phyloP scores from a whole-genome alignment of 2,329 filamentous ascomycete species.

The Fusarium sp. region DNA sequence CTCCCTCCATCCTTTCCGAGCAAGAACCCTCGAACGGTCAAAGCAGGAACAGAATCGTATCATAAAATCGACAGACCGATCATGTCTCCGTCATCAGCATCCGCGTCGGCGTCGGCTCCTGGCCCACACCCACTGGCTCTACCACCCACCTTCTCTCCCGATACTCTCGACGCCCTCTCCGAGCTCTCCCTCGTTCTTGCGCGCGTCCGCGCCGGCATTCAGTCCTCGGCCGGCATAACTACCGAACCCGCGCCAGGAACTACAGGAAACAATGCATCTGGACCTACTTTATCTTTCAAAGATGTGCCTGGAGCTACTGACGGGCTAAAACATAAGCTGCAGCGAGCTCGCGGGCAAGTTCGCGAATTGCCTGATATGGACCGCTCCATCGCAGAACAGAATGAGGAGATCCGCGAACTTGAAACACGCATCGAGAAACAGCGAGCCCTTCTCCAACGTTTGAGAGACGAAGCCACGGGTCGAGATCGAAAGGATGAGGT shows the following conservation, averaged over 20 bases:
- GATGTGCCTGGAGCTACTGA: conserved; percentile 84
- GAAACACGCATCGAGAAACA: conserved; percentile 73
- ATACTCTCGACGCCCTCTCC: conserved; percentile 86
- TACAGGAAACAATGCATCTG: conserved; percentile 49
- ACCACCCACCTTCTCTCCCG: conserved; percentile 77
- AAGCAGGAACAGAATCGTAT: conserved; percentile 10
- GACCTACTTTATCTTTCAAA: conserved; percentile 66
- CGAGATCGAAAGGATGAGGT: conserved; percentile 49
- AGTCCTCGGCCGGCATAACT: conserved; percentile 55
- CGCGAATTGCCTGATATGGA: conserved; percentile 76
- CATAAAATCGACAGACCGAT: conserved; percentile 25
- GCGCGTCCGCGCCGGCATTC: conserved; percentile 70
- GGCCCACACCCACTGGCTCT: conserved; percentile 60
- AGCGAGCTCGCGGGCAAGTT: conserved; percentile 77
- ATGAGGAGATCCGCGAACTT: conserved; percentile 74
- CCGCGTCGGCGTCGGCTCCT: conserved; percentile 29
- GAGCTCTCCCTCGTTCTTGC: conserved; percentile 82
- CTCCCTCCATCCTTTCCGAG: background rate
- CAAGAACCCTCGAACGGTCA: conserved; percentile 24
- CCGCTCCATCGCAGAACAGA: conserved; percentile 74
- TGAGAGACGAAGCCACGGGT: conserved; percentile 61
- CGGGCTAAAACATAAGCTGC: conserved; percentile 83
- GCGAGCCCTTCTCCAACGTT: conserved; percentile 64
- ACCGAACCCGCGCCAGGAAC: conserved; percentile 53
- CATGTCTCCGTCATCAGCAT: conserved; percentile 47